These are phyloP conservation scores for Byssoonygena ceratinophila DNA, from an alignment of 2,329 filamentous ascomycete genomes.

Conservation along the genomic window DNA sequence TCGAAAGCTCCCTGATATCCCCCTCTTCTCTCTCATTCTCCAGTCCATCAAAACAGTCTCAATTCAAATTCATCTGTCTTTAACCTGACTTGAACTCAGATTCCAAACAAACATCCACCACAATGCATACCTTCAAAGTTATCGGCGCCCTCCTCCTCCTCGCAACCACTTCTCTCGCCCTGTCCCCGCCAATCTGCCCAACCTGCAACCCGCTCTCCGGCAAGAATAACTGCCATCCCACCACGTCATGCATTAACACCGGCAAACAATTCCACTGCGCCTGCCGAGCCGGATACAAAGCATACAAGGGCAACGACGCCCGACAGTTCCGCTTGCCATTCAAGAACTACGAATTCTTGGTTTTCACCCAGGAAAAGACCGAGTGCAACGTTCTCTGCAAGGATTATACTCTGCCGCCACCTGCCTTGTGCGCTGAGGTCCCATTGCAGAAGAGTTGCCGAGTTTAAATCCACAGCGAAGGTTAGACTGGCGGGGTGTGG, in stretches of 20 bases:
- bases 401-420: constrained; percentile 24
- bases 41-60: neutral
- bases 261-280: constrained; percentile 34
- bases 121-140: constrained; percentile 24
- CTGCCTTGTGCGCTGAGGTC: constrained; percentile 30
- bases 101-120: constrained; percentile 10
- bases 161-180: constrained; percentile 15
- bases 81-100: neutral
- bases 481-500: neutral
- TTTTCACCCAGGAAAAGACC: constrained; percentile 30
- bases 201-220: constrained; percentile 34
- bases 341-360: constrained; percentile 32
- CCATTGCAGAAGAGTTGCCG: constrained; percentile 23
- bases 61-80: neutral
- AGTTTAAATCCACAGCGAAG: constrained; percentile 18
- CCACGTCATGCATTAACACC: constrained; percentile 38
- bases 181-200: constrained; percentile 23
- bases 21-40: neutral
- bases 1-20: neutral
- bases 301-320: constrained; percentile 12
- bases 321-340: constrained; percentile 31
- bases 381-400: constrained; percentile 30
- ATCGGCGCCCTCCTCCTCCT: constrained; percentile 22
- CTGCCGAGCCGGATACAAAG: constrained; percentile 35
- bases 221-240: constrained; percentile 34